Evolutionary conservation across 2,329 filamentous ascomycete species (phyloP).

Genomic region (Fusarium sp.): DNA sequence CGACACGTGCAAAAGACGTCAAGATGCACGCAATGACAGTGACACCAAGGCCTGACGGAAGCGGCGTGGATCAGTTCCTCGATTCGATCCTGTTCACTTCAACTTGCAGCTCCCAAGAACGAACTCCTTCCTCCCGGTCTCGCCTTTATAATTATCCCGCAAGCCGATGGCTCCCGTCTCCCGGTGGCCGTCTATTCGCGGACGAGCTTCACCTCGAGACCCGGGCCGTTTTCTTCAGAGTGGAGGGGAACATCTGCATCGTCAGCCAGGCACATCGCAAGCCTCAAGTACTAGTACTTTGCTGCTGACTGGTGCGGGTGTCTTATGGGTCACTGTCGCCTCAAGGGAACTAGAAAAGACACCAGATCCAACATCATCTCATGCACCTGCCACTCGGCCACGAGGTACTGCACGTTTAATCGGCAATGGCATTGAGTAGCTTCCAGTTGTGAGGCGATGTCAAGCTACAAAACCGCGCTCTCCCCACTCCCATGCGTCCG

Average conservation of each 20-base stretch:
- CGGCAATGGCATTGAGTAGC: slow-evolving; percentile 8
- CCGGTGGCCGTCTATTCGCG: slow-evolving; percentile 11
- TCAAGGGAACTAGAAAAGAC: not conserved
- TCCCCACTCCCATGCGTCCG: slow-evolving; percentile 29
- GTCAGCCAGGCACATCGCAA: slow-evolving; percentile 3
- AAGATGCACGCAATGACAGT: not conserved
- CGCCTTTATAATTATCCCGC: slow-evolving; percentile 28
- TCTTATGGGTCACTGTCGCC: slow-evolving; percentile 5
- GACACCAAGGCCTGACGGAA: not conserved
- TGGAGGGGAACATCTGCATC: slow-evolving; percentile 26
- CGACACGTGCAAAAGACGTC: slow-evolving; percentile 15
- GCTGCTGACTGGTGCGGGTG: slow-evolving; percentile 7
- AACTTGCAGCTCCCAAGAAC: not conserved
- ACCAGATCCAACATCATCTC: slow-evolving; percentile 22
- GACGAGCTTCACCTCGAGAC: slow-evolving; percentile 26
- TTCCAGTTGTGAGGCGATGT: slow-evolving; percentile 16
- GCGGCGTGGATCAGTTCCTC: not conserved
- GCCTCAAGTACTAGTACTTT: slow-evolving; percentile 12
- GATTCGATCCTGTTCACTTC: not conserved
- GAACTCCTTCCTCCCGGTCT: slow-evolving; percentile 3
- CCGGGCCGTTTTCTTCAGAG: slow-evolving; percentile 32
- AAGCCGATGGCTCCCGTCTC: slow-evolving; percentile 32
- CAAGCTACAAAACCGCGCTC: slow-evolving; percentile 14
- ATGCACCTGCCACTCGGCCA: slow-evolving; percentile 29
- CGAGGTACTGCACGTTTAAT: slow-evolving; percentile 21